Evolutionary conservation across 345 rosid species (phyloP).

Genomic region (Stellera chamaejasme): DNA sequence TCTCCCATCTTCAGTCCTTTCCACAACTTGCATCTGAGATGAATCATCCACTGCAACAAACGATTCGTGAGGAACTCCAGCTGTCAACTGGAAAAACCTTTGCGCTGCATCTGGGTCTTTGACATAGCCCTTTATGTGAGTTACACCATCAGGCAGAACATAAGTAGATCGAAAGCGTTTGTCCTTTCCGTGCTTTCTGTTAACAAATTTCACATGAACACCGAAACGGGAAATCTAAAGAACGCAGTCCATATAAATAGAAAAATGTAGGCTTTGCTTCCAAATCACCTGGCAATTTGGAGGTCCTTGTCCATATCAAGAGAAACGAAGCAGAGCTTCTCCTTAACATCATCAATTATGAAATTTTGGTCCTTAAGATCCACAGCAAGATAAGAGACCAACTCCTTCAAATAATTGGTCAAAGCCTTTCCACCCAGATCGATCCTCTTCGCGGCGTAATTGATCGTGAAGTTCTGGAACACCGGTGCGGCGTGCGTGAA

Average conservation of each 20-base stretch:
- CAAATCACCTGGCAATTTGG: constrained; percentile 38
- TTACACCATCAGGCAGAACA: constrained; percentile 83
- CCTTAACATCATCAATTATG: constrained; percentile 85
- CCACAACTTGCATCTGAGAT: constrained; percentile 25
- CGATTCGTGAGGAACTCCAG: constrained; percentile 10
- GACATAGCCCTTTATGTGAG: constrained; percentile 74
- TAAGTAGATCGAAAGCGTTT: constrained; percentile 63
- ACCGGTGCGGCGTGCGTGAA: constrained; percentile 85
- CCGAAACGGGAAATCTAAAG: background rate
- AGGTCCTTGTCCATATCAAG: constrained; percentile 67
- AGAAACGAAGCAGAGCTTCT: constrained; percentile 89
- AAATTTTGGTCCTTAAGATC: constrained; percentile 87
- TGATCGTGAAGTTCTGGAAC: constrained; percentile 60
- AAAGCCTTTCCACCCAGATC: constrained; percentile 91
- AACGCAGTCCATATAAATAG: background rate
- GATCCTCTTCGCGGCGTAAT: constrained; percentile 68
- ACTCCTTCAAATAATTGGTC: constrained; percentile 83
- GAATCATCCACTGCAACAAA: constrained; percentile 10
- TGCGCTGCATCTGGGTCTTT: constrained; percentile 59
- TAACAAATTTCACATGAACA: constrained; percentile 1
- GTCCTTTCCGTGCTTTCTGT: constrained; percentile 47
- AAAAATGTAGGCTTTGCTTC: background rate
- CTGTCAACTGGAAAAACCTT: constrained; percentile 28
- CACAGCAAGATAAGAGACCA: constrained; percentile 69
- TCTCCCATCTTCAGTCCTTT: constrained; percentile 37